These are phyloP conservation scores for Solanum hybrid DNA, from an alignment of 305 asterid genomes.

Conservation along the genomic window DNA sequence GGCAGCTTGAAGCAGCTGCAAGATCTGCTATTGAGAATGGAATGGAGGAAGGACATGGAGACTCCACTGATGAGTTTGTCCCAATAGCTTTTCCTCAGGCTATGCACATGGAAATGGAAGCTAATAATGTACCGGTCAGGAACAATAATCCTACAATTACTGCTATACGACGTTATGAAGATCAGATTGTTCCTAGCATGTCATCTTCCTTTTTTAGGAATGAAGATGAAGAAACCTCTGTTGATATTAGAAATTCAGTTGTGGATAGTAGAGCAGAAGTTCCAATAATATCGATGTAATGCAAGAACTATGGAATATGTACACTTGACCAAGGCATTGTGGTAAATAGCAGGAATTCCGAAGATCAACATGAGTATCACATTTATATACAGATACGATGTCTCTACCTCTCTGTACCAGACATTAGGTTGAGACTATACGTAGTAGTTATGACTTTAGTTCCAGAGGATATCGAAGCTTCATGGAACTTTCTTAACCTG, in stretches of 20 bases:
- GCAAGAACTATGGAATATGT: conserved; percentile 29
- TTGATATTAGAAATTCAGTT: conserved; percentile 32
- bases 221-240: conserved; percentile 54
- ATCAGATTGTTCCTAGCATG: conserved; percentile 96
- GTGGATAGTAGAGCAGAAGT: conserved; percentile 64
- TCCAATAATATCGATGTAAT: conserved; percentile 33
- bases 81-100: conserved; percentile 74
- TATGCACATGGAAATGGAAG: conserved; percentile 56
- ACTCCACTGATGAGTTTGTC: conserved; percentile 54
- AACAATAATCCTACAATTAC: conserved; percentile 22
- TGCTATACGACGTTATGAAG: conserved; percentile 34
- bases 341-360: conserved; percentile 43
- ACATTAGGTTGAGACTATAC: not conserved
- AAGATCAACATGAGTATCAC: conserved; percentile 16
- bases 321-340: conserved; percentile 12
- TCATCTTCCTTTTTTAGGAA: conserved; percentile 40
- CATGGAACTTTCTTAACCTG: not conserved
- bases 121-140: conserved; percentile 40
- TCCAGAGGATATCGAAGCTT: not conserved
- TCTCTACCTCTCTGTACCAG: not conserved
- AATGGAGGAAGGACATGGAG: conserved; percentile 89
- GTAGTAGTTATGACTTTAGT: not conserved
- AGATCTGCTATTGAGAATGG: conserved; percentile 64
- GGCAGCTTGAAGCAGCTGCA: conserved; percentile 66
- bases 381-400: not conserved